These are phyloP conservation scores for Teunomyces funiuensis DNA, from an alignment of 805 yeast genomes.

Conservation along the genomic window DNA sequence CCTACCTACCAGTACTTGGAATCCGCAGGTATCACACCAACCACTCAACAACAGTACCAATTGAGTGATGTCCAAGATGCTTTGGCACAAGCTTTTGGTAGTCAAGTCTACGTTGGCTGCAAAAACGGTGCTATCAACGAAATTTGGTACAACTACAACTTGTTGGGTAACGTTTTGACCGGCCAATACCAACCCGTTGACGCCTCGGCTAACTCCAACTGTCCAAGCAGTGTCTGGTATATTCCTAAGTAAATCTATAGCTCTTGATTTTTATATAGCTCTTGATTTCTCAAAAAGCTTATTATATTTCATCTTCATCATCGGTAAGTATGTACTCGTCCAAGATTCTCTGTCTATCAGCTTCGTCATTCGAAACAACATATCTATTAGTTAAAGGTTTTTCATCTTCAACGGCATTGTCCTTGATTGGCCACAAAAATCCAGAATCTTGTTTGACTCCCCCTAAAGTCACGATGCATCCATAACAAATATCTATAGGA, in stretches of 20 bases:
- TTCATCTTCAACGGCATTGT: conserved; percentile 1
- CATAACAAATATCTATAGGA: conserved; percentile 61
- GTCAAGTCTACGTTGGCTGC: conserved; percentile 60
- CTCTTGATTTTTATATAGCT: neutral
- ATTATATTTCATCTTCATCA: conserved; percentile 8
- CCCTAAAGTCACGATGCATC: conserved; percentile 66
- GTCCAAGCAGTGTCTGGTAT: conserved; percentile 5
- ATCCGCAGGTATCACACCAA: conserved; percentile 69
- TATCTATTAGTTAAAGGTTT: conserved; percentile 6
- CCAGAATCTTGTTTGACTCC: conserved; percentile 27
- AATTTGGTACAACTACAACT: conserved; percentile 22
- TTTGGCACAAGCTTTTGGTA: conserved; percentile 45
- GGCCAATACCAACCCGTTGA: conserved; percentile 8
- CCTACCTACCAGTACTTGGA: conserved; percentile 67
- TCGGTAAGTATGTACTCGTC: conserved; percentile 49
- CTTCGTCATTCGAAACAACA: conserved; percentile 12
- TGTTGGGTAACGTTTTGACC: conserved; percentile 15
- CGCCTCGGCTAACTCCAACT: conserved; percentile 7
- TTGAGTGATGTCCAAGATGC: conserved; percentile 54
- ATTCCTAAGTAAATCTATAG: neutral
- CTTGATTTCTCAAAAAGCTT: neutral
- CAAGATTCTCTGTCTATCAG: conserved; percentile 37
- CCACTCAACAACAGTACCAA: conserved; percentile 54
- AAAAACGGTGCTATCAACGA: conserved; percentile 40
- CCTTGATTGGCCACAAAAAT: conserved; percentile 38